A percentile compares a stretch with the other conserved stretches of the same genome.
phyloP scores from a whole-genome alignment of 768 basidiomycete species.

The Termitomyces eurrhizus region DNA sequence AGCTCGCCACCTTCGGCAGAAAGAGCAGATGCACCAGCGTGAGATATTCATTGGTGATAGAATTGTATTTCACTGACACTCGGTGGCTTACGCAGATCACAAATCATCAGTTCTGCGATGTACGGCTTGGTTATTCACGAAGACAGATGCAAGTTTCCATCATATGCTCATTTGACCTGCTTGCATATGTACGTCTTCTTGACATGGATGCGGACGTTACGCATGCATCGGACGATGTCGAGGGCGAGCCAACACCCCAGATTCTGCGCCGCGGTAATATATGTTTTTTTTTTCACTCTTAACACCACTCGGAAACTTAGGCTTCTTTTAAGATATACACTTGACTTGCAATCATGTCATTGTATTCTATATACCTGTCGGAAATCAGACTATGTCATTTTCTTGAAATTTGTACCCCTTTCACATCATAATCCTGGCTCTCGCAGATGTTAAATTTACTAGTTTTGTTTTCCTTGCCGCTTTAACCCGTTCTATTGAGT shows the following conservation, averaged over 20 bases:
- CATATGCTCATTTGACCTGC: constrained; percentile 37
- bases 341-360: neutral
- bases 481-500: no score
- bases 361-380: neutral
- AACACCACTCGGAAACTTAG: neutral
- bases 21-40: constrained; percentile 34
- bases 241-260: neutral
- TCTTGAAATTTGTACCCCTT: no score
- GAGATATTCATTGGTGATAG: neutral
- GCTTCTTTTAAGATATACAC: neutral
- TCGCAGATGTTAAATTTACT: no score
- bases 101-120: constrained; percentile 67
- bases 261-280: neutral
- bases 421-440: no score
- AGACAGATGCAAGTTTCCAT: constrained; percentile 65
- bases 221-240: neutral
- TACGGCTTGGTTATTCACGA: constrained; percentile 68
- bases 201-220: neutral
- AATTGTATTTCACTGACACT: neutral
- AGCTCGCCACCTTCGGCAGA: constrained; percentile 29
- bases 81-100: constrained; percentile 36
- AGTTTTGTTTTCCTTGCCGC: no score
- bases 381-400: no score
- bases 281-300: neutral
- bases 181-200: constrained; percentile 44